These are phyloP conservation scores for Silene coronaria DNA, from an alignment of 179 eudicot species.

Conservation along the genomic window DNA sequence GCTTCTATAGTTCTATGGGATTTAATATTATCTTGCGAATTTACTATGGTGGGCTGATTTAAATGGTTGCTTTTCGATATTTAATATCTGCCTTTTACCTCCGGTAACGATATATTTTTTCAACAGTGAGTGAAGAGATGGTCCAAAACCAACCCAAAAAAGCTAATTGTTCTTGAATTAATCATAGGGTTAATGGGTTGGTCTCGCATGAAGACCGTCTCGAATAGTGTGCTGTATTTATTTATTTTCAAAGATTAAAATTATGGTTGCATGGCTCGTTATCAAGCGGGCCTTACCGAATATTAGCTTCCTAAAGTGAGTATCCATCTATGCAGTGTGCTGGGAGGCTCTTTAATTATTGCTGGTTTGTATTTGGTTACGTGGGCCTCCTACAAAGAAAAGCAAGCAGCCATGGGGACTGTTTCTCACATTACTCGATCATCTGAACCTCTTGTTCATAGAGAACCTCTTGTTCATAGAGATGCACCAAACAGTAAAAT, in stretches of 20 bases:
- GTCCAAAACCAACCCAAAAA: too few relatives aligned
- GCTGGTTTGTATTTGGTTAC: slow-evolving; percentile 90
- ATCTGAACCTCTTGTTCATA: slow-evolving; percentile 52
- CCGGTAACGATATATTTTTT: background rate
- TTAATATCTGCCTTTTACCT: background rate
- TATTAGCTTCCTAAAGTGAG: background rate
- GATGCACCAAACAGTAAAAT: slow-evolving; percentile 44
- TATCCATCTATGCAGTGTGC: slow-evolving; percentile 45
- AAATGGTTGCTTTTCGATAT: slow-evolving; percentile 1
- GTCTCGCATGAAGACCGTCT: too few relatives aligned
- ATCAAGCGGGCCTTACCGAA: background rate
- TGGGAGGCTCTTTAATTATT: slow-evolving; percentile 83
- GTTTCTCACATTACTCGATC: slow-evolving; percentile 34
- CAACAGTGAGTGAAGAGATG: background rate
- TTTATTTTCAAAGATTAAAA: background rate
- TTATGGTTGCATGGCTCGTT: background rate
- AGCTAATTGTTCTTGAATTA: too few relatives aligned
- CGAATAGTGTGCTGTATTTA: too few relatives aligned
- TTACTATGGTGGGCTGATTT: background rate
- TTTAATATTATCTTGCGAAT: background rate
- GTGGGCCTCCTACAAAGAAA: slow-evolving; percentile 79
- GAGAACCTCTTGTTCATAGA: slow-evolving; percentile 49
- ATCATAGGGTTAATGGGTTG: too few relatives aligned
- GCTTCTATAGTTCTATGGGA: background rate
- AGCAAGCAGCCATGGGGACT: slow-evolving; percentile 39